Evolutionary conservation across 1,284 basidiomycete genomes (phyloP).

Genomic region (Kwoniella shivajii): DNA sequence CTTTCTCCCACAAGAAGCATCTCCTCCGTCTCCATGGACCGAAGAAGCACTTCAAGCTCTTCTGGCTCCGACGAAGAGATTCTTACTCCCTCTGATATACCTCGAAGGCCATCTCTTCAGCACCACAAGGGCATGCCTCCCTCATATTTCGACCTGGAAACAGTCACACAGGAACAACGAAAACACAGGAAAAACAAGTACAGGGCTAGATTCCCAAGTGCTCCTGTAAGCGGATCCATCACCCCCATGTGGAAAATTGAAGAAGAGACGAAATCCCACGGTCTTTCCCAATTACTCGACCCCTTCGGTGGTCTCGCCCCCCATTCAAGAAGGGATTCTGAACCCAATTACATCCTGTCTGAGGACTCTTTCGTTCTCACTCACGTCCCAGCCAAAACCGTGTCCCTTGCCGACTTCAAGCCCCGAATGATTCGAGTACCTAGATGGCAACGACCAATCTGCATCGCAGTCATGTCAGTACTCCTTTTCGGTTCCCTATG

Average conservation of each 20-base stretch:
- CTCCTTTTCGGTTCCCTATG: conserved; percentile 30
- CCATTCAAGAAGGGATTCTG: conserved; percentile 10
- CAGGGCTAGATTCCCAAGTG: conserved; percentile 14
- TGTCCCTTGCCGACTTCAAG: conserved; percentile 25
- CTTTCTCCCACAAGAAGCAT: conserved; percentile 15
- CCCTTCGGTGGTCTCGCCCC: conserved; percentile 23
- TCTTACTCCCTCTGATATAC: conserved; percentile 14
- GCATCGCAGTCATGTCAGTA: conserved; percentile 27
- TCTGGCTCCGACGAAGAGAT: conserved; percentile 17
- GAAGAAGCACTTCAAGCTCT: conserved; percentile 7
- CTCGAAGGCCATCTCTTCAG: conserved; percentile 6
- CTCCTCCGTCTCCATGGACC: conserved; percentile 15
- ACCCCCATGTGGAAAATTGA: conserved; percentile 29
- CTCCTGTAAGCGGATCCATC: conserved; percentile 23
- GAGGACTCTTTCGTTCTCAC: conserved; percentile 27
- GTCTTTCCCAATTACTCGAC: conserved; percentile 12
- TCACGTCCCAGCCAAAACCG: conserved; percentile 24
- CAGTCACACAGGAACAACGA: conserved; percentile 3
- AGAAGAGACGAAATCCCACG: conserved; percentile 8
- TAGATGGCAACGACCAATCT: conserved; percentile 28
- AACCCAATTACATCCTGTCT: conserved; percentile 20
- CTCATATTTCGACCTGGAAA: conserved; percentile 20
- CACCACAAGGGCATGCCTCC: conserved; percentile 10
- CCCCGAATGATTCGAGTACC: conserved; percentile 21
- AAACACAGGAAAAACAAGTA: conserved; percentile 12